Evolutionary conservation across 495 filamentous ascomycete genomes (phyloP), one percentile per base, ranked within the genome.

Genomic region (Rhizodiscina lignyota): DNA sequence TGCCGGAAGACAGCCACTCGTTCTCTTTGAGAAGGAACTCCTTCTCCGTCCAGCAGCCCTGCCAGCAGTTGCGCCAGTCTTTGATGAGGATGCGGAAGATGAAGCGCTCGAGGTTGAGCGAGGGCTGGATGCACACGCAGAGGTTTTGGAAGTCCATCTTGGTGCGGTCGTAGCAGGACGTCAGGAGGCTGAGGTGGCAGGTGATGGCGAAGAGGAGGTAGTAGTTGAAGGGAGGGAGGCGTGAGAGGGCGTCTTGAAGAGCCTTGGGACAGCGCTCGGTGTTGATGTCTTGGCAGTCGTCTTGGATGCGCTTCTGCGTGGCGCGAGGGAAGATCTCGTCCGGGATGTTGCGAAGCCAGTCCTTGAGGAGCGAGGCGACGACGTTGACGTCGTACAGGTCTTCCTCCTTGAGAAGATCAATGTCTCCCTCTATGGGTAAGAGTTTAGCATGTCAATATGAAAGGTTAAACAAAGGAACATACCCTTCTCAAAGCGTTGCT

Each of bases 161-260:
- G 64, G 91, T 94, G 55, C 79, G 79, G 22, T 83, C 81, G 20
- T 76, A 72, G 49, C 86, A 83, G 0, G 77, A 79, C 40, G 85
- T 78, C 11, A 94, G 70, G 3, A 93, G 68, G 50, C 80, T 85
- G 23, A 93, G 71, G 44, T 93, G 85, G 53, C 85, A 92, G 21
- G 85, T 94, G 44, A 92, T 89, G 42, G 85, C 85, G 55, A 93
- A 93, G 30, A 94, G 74, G 21, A 94, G 79, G 47, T 94, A 92
- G 57, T 94, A 94, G 56, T 94, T 84, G 61, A 81, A 92, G 0
- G 85, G 85, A 3, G 85, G 78, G 11, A 94, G 67, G 39, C 78
- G 83, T 2, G 85, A 91, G 2, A 94, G 75, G 54, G 91, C 84
- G 37, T 94, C 83, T 44, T 83, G 77, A 32, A 94, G 65, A 52